phyloP scores from a whole-genome alignment of 768 basidiomycete species.

The Boletellus sp. region DNA sequence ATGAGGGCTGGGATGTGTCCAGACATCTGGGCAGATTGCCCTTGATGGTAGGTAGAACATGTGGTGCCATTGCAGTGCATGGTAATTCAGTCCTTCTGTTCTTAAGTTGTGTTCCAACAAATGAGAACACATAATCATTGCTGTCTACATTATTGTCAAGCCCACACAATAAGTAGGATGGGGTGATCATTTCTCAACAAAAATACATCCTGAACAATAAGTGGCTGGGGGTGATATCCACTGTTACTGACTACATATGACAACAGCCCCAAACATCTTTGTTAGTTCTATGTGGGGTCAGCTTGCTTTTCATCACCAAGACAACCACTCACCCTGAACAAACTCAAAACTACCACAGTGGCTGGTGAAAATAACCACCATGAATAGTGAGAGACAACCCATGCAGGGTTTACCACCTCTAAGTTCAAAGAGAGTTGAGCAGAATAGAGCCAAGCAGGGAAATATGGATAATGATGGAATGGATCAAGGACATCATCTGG shows the following conservation, averaged over 20 bases:
- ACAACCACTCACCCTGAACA: background rate
- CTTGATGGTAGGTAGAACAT: background rate
- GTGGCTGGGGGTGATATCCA: no score
- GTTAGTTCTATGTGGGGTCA: background rate
- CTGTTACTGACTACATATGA: no score
- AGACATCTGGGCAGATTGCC: background rate
- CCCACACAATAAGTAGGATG: no score
- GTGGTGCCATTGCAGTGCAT: no score
- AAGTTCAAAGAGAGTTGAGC: background rate
- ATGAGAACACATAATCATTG: no score
- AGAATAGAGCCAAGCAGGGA: slow-evolving; percentile 3
- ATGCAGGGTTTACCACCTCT: background rate
- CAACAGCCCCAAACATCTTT: no score
- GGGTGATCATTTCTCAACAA: no score
- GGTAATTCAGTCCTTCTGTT: no score
- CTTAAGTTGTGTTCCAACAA: no score
- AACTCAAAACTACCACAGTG: background rate
- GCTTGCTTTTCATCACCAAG: no score
- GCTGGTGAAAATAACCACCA: background rate
- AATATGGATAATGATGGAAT: slow-evolving; percentile 8
- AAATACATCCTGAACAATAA: no score
- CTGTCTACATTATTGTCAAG: no score
- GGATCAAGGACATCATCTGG: background rate
- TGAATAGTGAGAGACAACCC: background rate
- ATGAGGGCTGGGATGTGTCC: background rate